phyloP scores from a whole-genome alignment of 2,329 filamentous ascomycete genomes.

The Aspergillus candidus region DNA sequence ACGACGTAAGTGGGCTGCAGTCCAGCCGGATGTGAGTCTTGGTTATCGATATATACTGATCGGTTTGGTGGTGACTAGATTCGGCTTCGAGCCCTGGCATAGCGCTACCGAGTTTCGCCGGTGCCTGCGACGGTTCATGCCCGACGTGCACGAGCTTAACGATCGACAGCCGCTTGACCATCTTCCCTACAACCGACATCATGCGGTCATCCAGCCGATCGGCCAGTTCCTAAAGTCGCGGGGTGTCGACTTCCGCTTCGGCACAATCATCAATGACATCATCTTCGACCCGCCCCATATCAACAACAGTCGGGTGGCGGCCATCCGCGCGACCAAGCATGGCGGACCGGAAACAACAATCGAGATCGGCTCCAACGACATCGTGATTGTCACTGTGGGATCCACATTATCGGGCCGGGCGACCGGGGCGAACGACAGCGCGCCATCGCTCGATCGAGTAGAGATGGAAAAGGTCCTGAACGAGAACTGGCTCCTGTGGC shows the following conservation, averaged over 20 bases:
- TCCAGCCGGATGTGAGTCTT: no score
- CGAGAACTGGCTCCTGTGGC: conserved; percentile 40
- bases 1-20: conserved; percentile 12
- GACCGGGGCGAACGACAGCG: conserved; percentile 28
- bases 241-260: conserved; percentile 24
- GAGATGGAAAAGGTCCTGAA: conserved; percentile 26
- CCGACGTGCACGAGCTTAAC: conserved; percentile 17
- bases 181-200: conserved; percentile 20
- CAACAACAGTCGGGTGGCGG: conserved; percentile 19
- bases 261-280: conserved; percentile 22
- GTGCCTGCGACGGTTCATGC: conserved; percentile 16
- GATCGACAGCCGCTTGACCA: conserved; percentile 14
- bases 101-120: conserved; percentile 25
- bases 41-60: no score
- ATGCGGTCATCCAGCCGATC: conserved; percentile 21
- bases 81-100: conserved; percentile 25
- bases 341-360: conserved; percentile 14
- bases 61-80: conserved; percentile 8
- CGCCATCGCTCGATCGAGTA: conserved; percentile 21
- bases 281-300: conserved; percentile 9
- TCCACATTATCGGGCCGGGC: conserved; percentile 34
- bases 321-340: conserved; percentile 18
- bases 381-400: conserved; percentile 38
- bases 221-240: conserved; percentile 18
- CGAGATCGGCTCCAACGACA: conserved; percentile 25